Evolutionary conservation across 768 basidiomycete species (phyloP), one percentile per base, ranked within the genome.

Genomic region (Agrocybe chaxingu): DNA sequence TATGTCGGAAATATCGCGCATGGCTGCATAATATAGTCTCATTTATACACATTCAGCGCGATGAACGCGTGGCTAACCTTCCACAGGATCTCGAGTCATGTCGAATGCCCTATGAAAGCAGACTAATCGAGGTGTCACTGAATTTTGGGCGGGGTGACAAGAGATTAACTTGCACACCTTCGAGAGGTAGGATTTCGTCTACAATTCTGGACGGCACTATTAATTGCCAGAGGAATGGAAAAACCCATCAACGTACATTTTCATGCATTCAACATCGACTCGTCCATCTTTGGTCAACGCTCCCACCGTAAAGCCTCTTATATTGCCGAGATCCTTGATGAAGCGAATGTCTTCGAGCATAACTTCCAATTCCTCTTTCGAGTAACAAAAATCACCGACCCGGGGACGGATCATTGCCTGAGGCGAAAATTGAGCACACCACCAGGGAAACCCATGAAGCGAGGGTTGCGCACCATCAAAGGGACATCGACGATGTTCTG

Each of bases 341-440:
- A 71, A 54, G 8, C 64, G 70, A 42, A 90, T 83, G 59, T 93
- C 92, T 60, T 84, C 82, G 31, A 82, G 58, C 85, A 93, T 93
- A 45, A 89, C 81, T 8, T 75, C 71, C 4, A 90, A 50, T 62
- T 94, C 92, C 7, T 68, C 66, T 7, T 77, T 65, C 2, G 83
- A 76, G 63, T 92, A 94, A 3, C 84, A 61, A 63, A 94, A 93
- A 63, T 91, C 89, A 0, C 92, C 92, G 3, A 76, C 70, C 29
- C 91, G 78, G 8, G 91, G 89, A 33, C 91, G 80, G 50, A 93
- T 73, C 88, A 94, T 91, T 18, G 74, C 78, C 91, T 91, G 56
- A 44, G 54, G 29, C 51, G 53, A 12, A 33, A 32, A 42, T 33
- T 41, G n/a, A 13, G 24, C 32, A 47, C 41, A 16, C 39, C 11